These are phyloP conservation scores for Tetrapyrgos nigripes DNA, from an alignment of 1,284 basidiomycete species.

Conservation along the genomic window DNA sequence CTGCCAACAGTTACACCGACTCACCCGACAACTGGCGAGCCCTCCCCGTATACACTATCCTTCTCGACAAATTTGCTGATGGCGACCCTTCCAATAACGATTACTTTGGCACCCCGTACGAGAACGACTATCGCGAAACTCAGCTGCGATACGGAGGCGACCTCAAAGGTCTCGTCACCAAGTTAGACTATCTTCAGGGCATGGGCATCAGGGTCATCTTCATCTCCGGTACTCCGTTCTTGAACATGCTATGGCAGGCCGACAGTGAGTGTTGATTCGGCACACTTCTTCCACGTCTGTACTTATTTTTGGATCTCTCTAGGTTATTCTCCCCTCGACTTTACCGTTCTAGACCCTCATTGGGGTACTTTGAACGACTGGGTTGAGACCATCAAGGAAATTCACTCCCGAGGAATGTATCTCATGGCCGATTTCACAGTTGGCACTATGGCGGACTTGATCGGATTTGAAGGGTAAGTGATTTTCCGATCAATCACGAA, in stretches of 20 bases:
- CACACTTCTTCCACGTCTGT: not conserved
- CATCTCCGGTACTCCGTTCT: slow-evolving; percentile 88
- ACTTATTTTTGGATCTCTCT: slow-evolving; percentile 13
- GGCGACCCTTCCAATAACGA: slow-evolving; percentile 92
- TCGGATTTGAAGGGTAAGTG: slow-evolving; percentile 81
- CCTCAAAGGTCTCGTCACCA: slow-evolving; percentile 74
- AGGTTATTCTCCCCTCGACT: slow-evolving; percentile 92
- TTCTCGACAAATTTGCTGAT: slow-evolving; percentile 92
- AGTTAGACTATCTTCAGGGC: slow-evolving; percentile 86
- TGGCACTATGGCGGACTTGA: slow-evolving; percentile 88
- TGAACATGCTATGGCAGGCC: slow-evolving; percentile 96
- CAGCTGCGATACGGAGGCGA: slow-evolving; percentile 90
- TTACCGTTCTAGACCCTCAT: slow-evolving; percentile 88
- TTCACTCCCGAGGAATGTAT: slow-evolving; percentile 87
- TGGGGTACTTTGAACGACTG: slow-evolving; percentile 86
- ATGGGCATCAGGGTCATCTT: slow-evolving; percentile 88
- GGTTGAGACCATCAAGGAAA: slow-evolving; percentile 72
- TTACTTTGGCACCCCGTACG: slow-evolving; percentile 80
- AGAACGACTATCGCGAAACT: slow-evolving; percentile 87
- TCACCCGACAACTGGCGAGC: slow-evolving; percentile 90
- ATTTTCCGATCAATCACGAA: not conserved
- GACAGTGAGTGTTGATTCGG: slow-evolving; percentile 68
- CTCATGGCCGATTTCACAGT: slow-evolving; percentile 92
- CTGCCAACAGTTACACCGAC: slow-evolving; percentile 72
- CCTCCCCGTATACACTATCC: slow-evolving; percentile 84